Conservation (phyloP, 2,329 filamentous ascomycete genomes). For the Periconia sp. region DNA sequence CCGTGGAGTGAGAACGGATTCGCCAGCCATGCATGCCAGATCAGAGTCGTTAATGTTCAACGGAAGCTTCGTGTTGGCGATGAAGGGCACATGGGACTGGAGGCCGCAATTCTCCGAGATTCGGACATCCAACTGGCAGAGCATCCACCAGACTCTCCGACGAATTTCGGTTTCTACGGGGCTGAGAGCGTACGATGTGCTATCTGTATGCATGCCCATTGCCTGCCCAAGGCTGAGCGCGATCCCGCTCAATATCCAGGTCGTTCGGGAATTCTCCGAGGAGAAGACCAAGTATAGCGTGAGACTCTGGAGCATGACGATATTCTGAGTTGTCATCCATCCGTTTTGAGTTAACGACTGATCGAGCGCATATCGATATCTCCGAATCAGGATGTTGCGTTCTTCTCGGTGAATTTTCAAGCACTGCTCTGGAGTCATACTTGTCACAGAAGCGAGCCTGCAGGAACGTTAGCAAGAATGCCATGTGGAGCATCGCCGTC, state of each 20-base stretch:
- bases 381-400: constrained; percentile 4
- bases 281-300: constrained; percentile 7
- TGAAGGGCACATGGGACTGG: constrained; percentile 11
- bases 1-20: not conserved
- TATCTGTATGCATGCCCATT: constrained; percentile 13
- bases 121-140: constrained; percentile 12
- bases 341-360: constrained; percentile 4
- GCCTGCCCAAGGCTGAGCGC: constrained; percentile 10
- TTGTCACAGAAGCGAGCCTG: constrained; percentile 4
- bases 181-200: constrained; percentile 3
- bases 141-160: constrained; percentile 14
- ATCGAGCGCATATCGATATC: constrained; percentile 11
- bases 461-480: not conserved
- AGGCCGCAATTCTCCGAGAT: constrained; percentile 13
- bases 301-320: constrained; percentile 11
- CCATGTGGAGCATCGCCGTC: not conserved
- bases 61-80: constrained; percentile 6
- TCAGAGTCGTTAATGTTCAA: constrained; percentile 14
- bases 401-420: constrained; percentile 4
- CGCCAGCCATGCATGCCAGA: not conserved
- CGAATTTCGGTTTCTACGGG: constrained; percentile 11
- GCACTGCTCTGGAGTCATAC: constrained; percentile 9
- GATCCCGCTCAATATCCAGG: constrained; percentile 14
- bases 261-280: constrained; percentile 6
- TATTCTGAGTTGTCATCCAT: constrained; percentile 14